Evolutionary conservation across 2,329 filamentous ascomycete genomes (phyloP).

Genomic region (Plectosphaerella sp.): DNA sequence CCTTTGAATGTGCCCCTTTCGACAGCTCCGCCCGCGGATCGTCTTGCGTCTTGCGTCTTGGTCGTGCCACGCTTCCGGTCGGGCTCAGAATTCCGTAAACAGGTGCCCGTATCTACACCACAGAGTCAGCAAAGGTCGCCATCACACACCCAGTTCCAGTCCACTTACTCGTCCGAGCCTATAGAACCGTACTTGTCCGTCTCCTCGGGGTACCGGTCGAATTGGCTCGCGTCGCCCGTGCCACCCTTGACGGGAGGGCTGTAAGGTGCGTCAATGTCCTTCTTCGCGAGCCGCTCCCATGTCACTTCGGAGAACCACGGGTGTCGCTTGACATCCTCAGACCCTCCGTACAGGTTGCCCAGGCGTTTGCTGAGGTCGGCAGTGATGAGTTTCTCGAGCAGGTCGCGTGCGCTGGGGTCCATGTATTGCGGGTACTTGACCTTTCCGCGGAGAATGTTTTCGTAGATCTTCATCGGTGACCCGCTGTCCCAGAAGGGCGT

Average conservation of each 20-base stretch:
- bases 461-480: slow-evolving; percentile 98
- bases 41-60: too few relatives aligned
- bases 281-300: slow-evolving; percentile 89
- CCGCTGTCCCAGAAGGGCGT: slow-evolving; percentile 99
- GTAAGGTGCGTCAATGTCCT: slow-evolving; percentile 97
- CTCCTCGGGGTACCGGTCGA: slow-evolving; percentile 97
- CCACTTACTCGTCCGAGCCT: slow-evolving; percentile 80
- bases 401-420: slow-evolving; percentile 87
- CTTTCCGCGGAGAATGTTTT: slow-evolving; percentile 93
- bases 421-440: slow-evolving; percentile 98
- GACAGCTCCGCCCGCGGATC: too few relatives aligned
- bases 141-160: neutral
- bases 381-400: slow-evolving; percentile 90
- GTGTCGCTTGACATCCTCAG: slow-evolving; percentile 90
- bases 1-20: too few relatives aligned
- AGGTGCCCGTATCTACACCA: slow-evolving; percentile 61
- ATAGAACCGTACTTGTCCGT: slow-evolving; percentile 81
- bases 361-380: slow-evolving; percentile 90
- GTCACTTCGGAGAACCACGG: slow-evolving; percentile 97
- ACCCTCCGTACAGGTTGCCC: slow-evolving; percentile 88
- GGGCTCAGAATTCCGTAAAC: slow-evolving; percentile 67
- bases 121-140: slow-evolving; percentile 1
- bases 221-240: slow-evolving; percentile 91
- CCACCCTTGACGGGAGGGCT: slow-evolving; percentile 93
- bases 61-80: too few relatives aligned